Evolutionary conservation across 768 basidiomycete genomes (phyloP).

Genomic region (Strobilomyces echinocephalus): DNA sequence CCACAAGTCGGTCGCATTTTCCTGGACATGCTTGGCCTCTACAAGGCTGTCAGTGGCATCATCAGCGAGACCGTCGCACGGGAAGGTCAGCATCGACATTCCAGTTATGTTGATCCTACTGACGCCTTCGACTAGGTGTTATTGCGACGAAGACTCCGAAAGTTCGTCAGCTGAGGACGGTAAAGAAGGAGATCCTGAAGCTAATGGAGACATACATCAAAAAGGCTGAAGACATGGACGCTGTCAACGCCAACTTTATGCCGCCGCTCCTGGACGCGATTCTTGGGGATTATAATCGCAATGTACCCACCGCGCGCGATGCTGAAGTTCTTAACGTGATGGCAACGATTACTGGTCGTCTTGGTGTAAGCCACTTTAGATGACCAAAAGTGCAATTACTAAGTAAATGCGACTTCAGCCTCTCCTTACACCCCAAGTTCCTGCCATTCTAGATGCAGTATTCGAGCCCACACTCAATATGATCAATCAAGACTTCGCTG

Average conservation of each 20-base stretch:
- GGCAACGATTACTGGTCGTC: conserved; percentile 85
- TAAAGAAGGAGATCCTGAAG: conserved; percentile 97
- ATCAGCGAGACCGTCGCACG: conserved; percentile 89
- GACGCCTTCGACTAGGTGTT: conserved; percentile 46
- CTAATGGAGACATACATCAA: conserved; percentile 97
- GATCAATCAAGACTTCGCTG: conserved; percentile 99
- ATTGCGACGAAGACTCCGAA: conserved; percentile 97
- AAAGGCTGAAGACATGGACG: conserved; percentile 94
- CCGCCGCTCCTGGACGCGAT: conserved; percentile 95
- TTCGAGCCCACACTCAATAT: conserved; percentile 96
- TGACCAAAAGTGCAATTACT: not conserved
- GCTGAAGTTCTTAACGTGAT: conserved; percentile 97
- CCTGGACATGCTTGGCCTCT: conserved; percentile 96
- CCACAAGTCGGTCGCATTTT: conserved; percentile 97
- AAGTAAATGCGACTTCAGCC: conserved; percentile 40
- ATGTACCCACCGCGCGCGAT: conserved; percentile 89
- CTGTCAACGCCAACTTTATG: conserved; percentile 87
- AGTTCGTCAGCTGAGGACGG: conserved; percentile 87
- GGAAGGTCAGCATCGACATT: conserved; percentile 51
- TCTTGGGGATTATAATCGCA: conserved; percentile 94
- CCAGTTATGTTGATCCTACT: not conserved
- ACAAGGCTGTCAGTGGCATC: conserved; percentile 94
- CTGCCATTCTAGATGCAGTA: conserved; percentile 91
- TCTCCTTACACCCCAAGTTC: conserved; percentile 88
- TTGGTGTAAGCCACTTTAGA: conserved; percentile 61